Base-by-base conservation (phyloP, 768 basidiomycete genomes). In the Boletus pseudo-olivaceus region DNA sequence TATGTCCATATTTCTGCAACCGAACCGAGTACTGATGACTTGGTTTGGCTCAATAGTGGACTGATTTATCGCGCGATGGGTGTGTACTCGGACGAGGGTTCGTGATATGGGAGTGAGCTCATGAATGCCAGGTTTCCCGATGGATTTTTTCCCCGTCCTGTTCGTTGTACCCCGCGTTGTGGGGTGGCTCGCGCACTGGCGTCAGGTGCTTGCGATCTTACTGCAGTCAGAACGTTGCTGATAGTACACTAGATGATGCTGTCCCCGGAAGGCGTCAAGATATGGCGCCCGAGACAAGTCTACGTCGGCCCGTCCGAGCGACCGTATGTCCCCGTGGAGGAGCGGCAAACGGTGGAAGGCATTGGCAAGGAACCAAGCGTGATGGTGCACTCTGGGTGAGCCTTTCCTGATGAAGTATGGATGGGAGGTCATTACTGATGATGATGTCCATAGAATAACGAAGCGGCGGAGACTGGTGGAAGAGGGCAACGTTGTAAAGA, bases 1-100 rank as follows among this genome's bases (percentile, higher is more conserved):
- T 54, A 54, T 37, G 53, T 52, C 7, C 47, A 40, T 27, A 33
- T 42, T 33, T 32, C 40, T 51, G 33, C 32, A 45, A 35, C 9
- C 0, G 9, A 49, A 34, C 9, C 8, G 2, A 5, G 5, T 26
- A 7, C 47, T 59, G 27, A 64, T 45, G 33, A 19, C 2, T 15
- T 30, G 26, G 32, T 5, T 39, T 37, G 46, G 8, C 17, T 26
- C 30, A 51, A 38, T 60, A 93, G 90, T 60, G 90, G 91, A 8
- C 71, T 94, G 53, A 94, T 95, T 62, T 95, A 95, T 70, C 88
- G 90, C 47, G 90, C 90, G 20, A 93, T 93, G 91, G 91, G 90
- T 90, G 58, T 59, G 78, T 63, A 39, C 57, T 54, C 37, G 33
- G 14, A 14, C 23, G 32, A 44, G 27, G 10, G 38, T 12, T 5